Base-by-base conservation (phyloP, 1,284 basidiomycete species). In the Porogramme epimiltina region DNA sequence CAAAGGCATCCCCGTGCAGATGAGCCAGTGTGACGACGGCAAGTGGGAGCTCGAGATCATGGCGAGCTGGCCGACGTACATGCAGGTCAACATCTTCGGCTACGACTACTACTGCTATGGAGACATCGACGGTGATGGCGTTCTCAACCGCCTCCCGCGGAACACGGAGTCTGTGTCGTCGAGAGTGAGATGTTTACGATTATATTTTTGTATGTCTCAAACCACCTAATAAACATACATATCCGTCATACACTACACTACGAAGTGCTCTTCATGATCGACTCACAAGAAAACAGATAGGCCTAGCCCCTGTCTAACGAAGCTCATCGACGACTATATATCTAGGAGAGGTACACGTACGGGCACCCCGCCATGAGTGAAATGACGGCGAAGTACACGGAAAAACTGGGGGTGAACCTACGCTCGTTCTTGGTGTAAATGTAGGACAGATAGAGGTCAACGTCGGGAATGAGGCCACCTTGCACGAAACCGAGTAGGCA, bases 21-120 rank as follows among this genome's bases (percentile, higher is more conserved):
- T 94, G 83, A 71, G 70, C 36, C 80, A 86, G 51, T 78, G 79
- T 18, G 69, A 71, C 2, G 77, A 91, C 36, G 81, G 84, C 38
- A 73, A 74, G 49, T 93, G 89, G 89, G 84, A 89, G 61, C 76
- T 91, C 42, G 87, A 91, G 65, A 84, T 95, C 66, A 93, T 92
- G 85, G 82, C 89, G 26, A 74, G 80, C 13, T 96, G 93, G 93
- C 93, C 93, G 2, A 84, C 89, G 2, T 92, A 84, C 62, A 76
- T 95, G 37, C 91, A 95, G 69, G 75, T 95, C 52, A 95, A 95
- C 70, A 85, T 95, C 44, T 95, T 86, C 76, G 86, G 84, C 45
- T 94, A 84, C 66, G 91, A 95, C 66, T 84, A 94, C 62, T 95
- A 84, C 73, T 95, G 87, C 72, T 95, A 95, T 63, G 93, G 93